phyloP scores from a whole-genome alignment of 2,329 filamentous ascomycete genomes.

The Aspergillus quadricinctus region DNA sequence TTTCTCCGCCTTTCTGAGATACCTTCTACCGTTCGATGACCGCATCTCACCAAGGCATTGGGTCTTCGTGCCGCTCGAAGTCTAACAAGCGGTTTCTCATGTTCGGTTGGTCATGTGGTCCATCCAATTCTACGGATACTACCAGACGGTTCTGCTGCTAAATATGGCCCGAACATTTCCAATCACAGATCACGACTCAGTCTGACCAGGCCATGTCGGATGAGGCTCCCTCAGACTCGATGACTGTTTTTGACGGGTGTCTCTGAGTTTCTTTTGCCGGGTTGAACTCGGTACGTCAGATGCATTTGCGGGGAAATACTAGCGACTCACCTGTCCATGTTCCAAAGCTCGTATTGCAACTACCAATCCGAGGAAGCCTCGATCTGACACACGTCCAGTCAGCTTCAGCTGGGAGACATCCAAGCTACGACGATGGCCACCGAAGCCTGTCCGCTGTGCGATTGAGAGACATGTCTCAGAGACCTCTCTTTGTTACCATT shows the following conservation, averaged over 20 bases:
- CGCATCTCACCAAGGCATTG: background rate
- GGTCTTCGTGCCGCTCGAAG: background rate
- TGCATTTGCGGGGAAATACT: constrained; percentile 1
- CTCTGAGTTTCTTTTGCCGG: background rate
- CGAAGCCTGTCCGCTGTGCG: background rate
- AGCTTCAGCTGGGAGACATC: background rate
- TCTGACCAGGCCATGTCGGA: background rate
- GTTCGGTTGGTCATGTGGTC: background rate
- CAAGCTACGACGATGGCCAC: background rate
- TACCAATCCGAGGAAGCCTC: constrained; percentile 5
- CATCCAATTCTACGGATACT: background rate
- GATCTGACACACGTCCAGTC: background rate
- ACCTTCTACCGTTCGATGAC: background rate
- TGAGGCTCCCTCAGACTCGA: background rate
- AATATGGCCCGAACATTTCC: background rate
- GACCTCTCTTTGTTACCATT: background rate
- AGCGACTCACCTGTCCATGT: constrained; percentile 9
- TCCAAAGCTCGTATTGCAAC: constrained; percentile 25
- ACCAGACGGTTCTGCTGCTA: background rate
- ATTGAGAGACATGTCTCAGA: background rate
- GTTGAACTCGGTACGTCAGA: background rate
- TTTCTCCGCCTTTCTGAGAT: background rate
- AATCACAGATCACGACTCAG: background rate
- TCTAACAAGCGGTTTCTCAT: background rate
- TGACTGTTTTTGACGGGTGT: background rate